Evolutionary conservation across 352 stramenopile genomes (phyloP).

Genomic region (Phytophthora nicotianae): DNA sequence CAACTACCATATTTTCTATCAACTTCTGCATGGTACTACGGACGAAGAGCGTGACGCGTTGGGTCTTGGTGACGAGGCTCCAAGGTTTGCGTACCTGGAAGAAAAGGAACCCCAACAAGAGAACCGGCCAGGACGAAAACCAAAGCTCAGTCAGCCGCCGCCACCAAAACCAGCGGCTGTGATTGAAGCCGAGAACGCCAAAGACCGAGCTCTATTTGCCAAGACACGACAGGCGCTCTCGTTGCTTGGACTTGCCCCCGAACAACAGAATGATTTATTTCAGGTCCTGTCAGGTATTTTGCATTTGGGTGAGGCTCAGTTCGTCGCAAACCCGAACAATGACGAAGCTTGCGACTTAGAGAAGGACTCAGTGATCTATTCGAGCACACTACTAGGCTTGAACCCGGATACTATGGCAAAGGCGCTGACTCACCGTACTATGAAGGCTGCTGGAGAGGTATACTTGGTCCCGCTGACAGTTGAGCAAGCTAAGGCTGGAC

Average conservation of each 20-base stretch:
- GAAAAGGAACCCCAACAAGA: conserved; percentile 37
- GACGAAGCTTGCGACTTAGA: conserved; percentile 60
- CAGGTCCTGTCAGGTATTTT: conserved; percentile 75
- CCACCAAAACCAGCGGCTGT: conserved; percentile 25
- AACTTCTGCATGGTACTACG: conserved; percentile 70
- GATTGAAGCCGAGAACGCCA: conserved; percentile 40
- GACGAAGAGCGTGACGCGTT: conserved; percentile 45
- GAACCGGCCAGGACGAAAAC: conserved; percentile 27
- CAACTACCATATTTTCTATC: conserved; percentile 98
- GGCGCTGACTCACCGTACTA: conserved; percentile 68
- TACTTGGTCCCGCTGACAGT: conserved; percentile 67
- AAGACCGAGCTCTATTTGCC: conserved; percentile 57
- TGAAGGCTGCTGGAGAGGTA: conserved; percentile 71
- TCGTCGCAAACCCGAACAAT: conserved; percentile 51
- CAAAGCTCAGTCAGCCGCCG: conserved; percentile 5
- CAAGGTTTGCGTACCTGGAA: conserved; percentile 61
- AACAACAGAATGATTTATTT: conserved; percentile 72
- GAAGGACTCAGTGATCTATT: conserved; percentile 45
- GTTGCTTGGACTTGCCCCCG: conserved; percentile 58
- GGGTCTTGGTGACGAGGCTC: conserved; percentile 38
- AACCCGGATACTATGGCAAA: conserved; percentile 55
- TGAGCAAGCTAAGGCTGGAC: conserved; percentile 76
- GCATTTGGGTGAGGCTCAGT: conserved; percentile 77
- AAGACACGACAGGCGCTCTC: conserved; percentile 66
- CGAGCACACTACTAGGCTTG: conserved; percentile 55